Evolutionary conservation across 2,329 filamentous ascomycete species (phyloP), one percentile per base, ranked within the genome.

Genomic region (Aureobasidium namibiae): DNA sequence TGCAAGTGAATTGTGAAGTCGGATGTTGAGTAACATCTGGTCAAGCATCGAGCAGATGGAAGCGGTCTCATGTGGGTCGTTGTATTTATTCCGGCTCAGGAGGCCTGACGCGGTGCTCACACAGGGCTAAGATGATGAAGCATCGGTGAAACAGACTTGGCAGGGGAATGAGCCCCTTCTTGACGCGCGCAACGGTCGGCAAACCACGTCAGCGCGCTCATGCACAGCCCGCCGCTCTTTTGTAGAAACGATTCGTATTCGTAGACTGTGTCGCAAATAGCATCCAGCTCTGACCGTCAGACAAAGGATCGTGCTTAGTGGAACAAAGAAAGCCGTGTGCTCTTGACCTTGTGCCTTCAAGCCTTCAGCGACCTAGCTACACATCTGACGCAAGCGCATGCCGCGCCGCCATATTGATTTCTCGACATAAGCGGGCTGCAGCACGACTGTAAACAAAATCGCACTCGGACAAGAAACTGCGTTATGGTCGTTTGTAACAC

Each of bases 401-500:
- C 42, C 24, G 45, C 45, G 34, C 39, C 56, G 29, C 44, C 56
- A 49, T 34, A 6, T 42, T 42, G 52, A 56, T 56, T 21, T 36
- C 29, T 23, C 5, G 14, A 38, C 18, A 16, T 14, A 41, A 34
- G 46, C 56, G n/a, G 31, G 60, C 23, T 60, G 33, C 42, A 57
- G 33, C 18, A 48, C 39, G 9, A 48, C 44, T 45, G 33, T 29
- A 23, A n/a, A 34, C 9, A 49, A 49, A 16, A 5, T 24, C 49
- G 21, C 23, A 13, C 13, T 4, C 21, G 9, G 10, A 9, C 49
- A 16, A 41, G 9, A 34, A 39, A n/a, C 18, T 59, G 44, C 57
- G 57, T 53, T 39, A 67, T 66, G 65, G 53, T 62, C 18, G 60
- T 62, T 45, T 82, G 80, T 67, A 81, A 82, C 68, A 72, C 75